Evolutionary conservation across 768 basidiomycete genomes (phyloP).

Genomic region (Pleurotus platypus): DNA sequence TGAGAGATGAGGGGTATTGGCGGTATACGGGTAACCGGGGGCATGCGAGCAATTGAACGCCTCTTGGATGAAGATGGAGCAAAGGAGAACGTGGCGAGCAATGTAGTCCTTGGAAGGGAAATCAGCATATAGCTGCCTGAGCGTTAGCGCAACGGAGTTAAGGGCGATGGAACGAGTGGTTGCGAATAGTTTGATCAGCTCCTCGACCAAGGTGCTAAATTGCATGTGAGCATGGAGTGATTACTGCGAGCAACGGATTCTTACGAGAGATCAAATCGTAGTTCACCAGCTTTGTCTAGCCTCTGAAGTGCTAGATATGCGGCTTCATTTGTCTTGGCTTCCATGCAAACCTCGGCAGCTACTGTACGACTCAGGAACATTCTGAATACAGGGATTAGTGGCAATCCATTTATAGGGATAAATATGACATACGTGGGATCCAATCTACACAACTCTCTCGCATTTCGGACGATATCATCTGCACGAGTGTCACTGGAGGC

Average conservation of each 20-base stretch:
- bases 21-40: slow-evolving; percentile 1
- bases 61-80: slow-evolving; percentile 51
- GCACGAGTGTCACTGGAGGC: slow-evolving; percentile 46
- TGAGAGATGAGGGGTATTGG: slow-evolving; percentile 18
- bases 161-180: slow-evolving; percentile 64
- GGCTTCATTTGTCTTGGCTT: slow-evolving; percentile 65
- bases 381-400: slow-evolving; percentile 29
- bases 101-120: slow-evolving; percentile 59
- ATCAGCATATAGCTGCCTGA: slow-evolving; percentile 63
- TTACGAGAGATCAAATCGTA: slow-evolving; percentile 68
- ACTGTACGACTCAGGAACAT: slow-evolving; percentile 84
- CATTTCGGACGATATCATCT: slow-evolving; percentile 65
- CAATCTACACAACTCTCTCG: slow-evolving; percentile 66
- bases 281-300: slow-evolving; percentile 59
- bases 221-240: slow-evolving; percentile 6
- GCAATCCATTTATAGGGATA: not conserved
- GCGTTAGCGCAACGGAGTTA: slow-evolving; percentile 40
- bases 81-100: slow-evolving; percentile 71
- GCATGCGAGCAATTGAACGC: slow-evolving; percentile 16
- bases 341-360: slow-evolving; percentile 83
- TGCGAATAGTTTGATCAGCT: slow-evolving; percentile 71
- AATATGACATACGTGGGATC: slow-evolving; percentile 53
- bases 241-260: slow-evolving; percentile 16
- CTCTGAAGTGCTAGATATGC: slow-evolving; percentile 68
- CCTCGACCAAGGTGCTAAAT: slow-evolving; percentile 51